Conservation (phyloP, 257 asterid genomes). For the Eustoma russellianum region DNA sequence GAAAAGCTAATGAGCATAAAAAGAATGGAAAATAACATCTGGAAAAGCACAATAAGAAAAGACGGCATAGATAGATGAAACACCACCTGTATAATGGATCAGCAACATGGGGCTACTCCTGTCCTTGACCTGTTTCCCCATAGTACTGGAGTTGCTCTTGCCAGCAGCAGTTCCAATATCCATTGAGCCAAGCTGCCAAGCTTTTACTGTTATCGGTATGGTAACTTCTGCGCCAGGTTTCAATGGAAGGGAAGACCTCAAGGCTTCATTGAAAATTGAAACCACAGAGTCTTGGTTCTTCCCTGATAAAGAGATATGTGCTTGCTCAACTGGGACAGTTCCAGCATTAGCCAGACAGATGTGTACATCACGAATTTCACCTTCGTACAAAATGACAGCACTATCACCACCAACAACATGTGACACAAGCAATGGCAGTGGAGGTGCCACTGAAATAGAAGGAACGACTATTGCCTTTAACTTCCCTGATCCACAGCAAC, state of each 20-base stretch:
- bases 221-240: conserved; percentile 98
- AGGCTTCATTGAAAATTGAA: conserved; percentile 56
- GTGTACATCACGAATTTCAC: conserved; percentile 91
- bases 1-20: no score
- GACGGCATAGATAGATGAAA: no score
- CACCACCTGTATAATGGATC: conserved; percentile 89
- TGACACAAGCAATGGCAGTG: conserved; percentile 76
- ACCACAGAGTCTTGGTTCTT: conserved; percentile 92
- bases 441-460: conserved; percentile 65
- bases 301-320: conserved; percentile 86
- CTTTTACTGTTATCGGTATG: conserved; percentile 76
- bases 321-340: conserved; percentile 94
- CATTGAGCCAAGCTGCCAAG: conserved; percentile 79
- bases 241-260: conserved; percentile 73
- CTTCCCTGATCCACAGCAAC: conserved; percentile 87
- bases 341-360: conserved; percentile 94
- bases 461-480: conserved; percentile 59
- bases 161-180: conserved; percentile 54
- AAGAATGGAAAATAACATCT: no score
- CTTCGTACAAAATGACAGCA: conserved; percentile 83
- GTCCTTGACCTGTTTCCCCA: conserved; percentile 64
- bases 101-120: conserved; percentile 84
- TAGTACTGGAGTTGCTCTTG: conserved; percentile 42
- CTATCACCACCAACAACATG: conserved; percentile 90
- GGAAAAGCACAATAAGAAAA: no score